These are phyloP conservation scores for Phaeomoniella chlamydospora DNA, from an alignment of 2,329 filamentous ascomycete genomes.

Conservation along the genomic window DNA sequence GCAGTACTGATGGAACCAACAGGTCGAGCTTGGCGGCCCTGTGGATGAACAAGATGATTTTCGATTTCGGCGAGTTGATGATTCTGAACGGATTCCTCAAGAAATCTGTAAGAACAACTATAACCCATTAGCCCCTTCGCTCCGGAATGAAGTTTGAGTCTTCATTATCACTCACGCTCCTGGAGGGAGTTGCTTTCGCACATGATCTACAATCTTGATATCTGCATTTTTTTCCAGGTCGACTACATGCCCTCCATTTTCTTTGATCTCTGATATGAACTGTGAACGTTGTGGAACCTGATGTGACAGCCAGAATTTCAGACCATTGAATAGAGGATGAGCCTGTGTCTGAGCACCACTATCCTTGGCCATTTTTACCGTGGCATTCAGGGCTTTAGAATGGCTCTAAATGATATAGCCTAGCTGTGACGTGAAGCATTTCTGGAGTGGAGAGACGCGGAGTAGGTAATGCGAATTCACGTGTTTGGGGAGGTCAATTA, in stretches of 20 bases:
- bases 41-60: conserved; percentile 29
- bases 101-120: conserved; percentile 42
- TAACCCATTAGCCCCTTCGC: conserved; percentile 4
- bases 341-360: conserved; percentile 7
- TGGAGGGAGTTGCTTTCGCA: conserved; percentile 31
- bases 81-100: conserved; percentile 38
- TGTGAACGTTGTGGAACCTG: conserved; percentile 34
- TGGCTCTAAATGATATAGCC: too few relatives aligned
- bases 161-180: conserved; percentile 32
- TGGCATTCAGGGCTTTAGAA: too few relatives aligned
- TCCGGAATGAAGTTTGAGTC: conserved; percentile 1
- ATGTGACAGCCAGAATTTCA: conserved; percentile 44
- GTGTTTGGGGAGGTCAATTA: too few relatives aligned
- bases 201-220: conserved; percentile 44
- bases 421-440: too few relatives aligned
- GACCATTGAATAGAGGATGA: conserved; percentile 33
- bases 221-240: conserved; percentile 40
- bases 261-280: conserved; percentile 20
- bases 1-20: conserved; percentile 25
- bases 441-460: too few relatives aligned
- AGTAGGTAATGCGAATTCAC: too few relatives aligned
- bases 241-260: conserved; percentile 41
- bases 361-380: too few relatives aligned
- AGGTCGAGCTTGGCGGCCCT: conserved; percentile 18
- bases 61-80: conserved; percentile 33